phyloP scores from a whole-genome alignment of 805 yeast species.

The Jamesozyma gamospora region DNA sequence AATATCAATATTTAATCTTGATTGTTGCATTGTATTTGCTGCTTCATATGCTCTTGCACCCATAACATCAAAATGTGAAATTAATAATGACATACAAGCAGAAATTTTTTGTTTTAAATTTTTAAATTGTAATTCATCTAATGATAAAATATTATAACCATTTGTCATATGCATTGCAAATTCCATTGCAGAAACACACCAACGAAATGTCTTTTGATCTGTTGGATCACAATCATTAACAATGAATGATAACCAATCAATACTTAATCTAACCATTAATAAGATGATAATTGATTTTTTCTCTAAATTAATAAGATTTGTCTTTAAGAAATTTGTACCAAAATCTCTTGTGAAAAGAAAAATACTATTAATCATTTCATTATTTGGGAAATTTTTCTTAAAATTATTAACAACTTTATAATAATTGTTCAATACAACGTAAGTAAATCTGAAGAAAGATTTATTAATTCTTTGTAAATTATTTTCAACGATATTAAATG shows the following conservation, averaged over 20 bases:
- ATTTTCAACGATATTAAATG: constrained; percentile 59
- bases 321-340: constrained; percentile 60
- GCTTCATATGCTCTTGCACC: constrained; percentile 79
- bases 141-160: constrained; percentile 77
- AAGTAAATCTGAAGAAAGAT: constrained; percentile 56
- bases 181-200: constrained; percentile 94
- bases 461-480: constrained; percentile 60
- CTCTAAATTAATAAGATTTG: constrained; percentile 43
- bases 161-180: constrained; percentile 91
- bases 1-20: constrained; percentile 25
- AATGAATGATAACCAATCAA: constrained; percentile 87
- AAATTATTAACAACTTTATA: constrained; percentile 42
- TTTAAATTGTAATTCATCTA: constrained; percentile 67
- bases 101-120: constrained; percentile 74
- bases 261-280: constrained; percentile 62
- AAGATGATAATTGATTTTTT: constrained; percentile 60
- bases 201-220: constrained; percentile 80
- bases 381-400: constrained; percentile 53
- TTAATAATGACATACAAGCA: constrained; percentile 84
- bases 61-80: constrained; percentile 96
- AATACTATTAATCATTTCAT: constrained; percentile 64
- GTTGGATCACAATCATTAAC: constrained; percentile 93
- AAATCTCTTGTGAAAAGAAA: constrained; percentile 74
- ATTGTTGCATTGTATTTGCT: constrained; percentile 32
- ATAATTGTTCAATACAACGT: constrained; percentile 53